These are phyloP conservation scores for Fagopyrum esculentum DNA, from an alignment of 148 eudicot species.

Conservation along the genomic window DNA sequence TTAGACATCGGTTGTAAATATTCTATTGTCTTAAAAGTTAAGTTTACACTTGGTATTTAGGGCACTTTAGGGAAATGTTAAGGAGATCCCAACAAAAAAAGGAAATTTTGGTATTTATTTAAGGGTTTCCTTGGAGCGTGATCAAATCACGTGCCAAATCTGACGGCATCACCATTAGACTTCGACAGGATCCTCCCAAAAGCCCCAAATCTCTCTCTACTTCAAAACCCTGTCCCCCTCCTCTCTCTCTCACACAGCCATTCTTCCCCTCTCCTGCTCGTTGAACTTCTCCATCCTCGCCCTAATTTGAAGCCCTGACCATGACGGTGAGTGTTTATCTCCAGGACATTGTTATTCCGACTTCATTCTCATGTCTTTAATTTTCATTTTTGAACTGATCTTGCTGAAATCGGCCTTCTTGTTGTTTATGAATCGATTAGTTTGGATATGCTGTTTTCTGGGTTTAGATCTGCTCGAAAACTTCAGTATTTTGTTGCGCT, in stretches of 20 bases:
- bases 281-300: background rate
- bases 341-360: background rate
- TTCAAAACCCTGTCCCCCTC: background rate
- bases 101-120: too few species aligned
- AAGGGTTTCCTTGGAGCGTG: background rate
- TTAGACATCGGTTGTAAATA: too few species aligned
- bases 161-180: background rate
- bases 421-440: background rate
- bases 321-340: slow-evolving; percentile 1
- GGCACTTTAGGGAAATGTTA: too few species aligned
- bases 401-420: background rate
- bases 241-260: background rate
- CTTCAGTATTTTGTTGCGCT: background rate
- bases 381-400: background rate
- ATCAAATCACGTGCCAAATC: slow-evolving; percentile 9
- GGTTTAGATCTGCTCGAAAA: background rate
- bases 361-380: background rate
- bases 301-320: background rate
- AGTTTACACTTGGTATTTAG: too few species aligned
- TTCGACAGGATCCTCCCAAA: background rate
- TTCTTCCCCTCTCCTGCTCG: slow-evolving; percentile 4
- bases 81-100: too few species aligned
- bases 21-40: too few species aligned
- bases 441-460: background rate
- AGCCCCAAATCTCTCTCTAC: slow-evolving; percentile 4